Percentiles rank a stretch among this genome's conserved stretches.
phyloP scores from a whole-genome alignment of 179 eudicot species.

The Corrigiola litoralis region DNA sequence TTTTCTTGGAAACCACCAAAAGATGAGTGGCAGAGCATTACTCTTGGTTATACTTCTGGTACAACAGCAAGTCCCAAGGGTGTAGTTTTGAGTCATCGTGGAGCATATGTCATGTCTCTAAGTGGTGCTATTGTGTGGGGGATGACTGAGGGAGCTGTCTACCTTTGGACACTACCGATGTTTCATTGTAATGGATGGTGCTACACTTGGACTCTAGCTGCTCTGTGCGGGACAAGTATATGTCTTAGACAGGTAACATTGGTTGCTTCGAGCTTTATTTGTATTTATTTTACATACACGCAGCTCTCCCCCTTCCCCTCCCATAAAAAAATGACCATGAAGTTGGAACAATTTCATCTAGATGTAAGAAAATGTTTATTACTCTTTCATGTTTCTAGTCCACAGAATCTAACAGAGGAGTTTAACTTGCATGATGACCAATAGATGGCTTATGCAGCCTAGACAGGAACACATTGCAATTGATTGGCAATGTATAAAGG shows the following conservation, averaged over 20 bases:
- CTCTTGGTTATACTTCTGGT: constrained; percentile 92
- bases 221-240: constrained; percentile 84
- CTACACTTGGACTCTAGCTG: constrained; percentile 89
- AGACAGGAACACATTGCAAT: too few relatives aligned
- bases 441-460: background rate
- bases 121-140: constrained; percentile 72
- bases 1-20: constrained; percentile 83
- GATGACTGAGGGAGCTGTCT: constrained; percentile 78
- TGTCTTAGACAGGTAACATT: constrained; percentile 86
- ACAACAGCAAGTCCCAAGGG: constrained; percentile 98
- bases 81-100: constrained; percentile 87
- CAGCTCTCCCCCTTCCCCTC: background rate
- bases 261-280: background rate
- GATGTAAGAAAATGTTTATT: background rate
- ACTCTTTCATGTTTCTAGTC: background rate
- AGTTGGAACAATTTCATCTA: background rate
- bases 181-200: constrained; percentile 99
- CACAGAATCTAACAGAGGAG: background rate
- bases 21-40: constrained; percentile 95
- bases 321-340: background rate
- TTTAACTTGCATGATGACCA: background rate
- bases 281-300: too few relatives aligned
- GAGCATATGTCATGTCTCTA: constrained; percentile 81
- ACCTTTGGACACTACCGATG: constrained; percentile 94
- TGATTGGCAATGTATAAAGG: too few relatives aligned